Evolutionary conservation across 257 asterid genomes (phyloP), one percentile per base, ranked within the genome.

Genomic region (Paraleonurus japonicus): DNA sequence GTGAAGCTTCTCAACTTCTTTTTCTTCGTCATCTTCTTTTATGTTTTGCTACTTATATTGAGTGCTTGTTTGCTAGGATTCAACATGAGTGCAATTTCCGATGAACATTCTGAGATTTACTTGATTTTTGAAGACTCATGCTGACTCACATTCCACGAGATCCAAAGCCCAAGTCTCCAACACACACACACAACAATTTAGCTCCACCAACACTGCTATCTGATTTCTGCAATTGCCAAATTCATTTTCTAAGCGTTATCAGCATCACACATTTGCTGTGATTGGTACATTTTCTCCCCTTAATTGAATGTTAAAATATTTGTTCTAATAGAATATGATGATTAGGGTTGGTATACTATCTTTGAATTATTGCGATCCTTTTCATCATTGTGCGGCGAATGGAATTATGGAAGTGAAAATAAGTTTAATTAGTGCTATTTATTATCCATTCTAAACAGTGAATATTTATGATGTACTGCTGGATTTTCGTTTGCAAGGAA

Each of bases 1-100:
- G 81, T 80, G 63, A 81, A 71, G 61, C 68, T 82, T 77, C 72
- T 72, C 76, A 83, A 68, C 74, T 77, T 84, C 83, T 69, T 84
- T 76, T 81, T 84, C 84, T 80, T 88, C 83, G 86, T 85, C 65
- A 61, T 66, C 72, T 76, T 76, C 81, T 83, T 88, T n/a, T n/a
- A n/a, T n/a, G n/a, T n/a, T n/a, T n/a, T n/a, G n/a, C n/a, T n/a
- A n/a, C n/a, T n/a, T n/a, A n/a, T n/a, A n/a, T n/a, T n/a, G n/a
- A n/a, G n/a, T n/a, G n/a, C n/a, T n/a, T n/a, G n/a, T n/a, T n/a
- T n/a, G n/a, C n/a, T n/a, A n/a, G n/a, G n/a, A n/a, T n/a, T n/a
- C n/a, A n/a, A n/a, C n/a, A n/a, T n/a, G n/a, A n/a, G n/a, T n/a
- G n/a, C n/a, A n/a, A n/a, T n/a, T n/a, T n/a, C n/a, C n/a, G n/a